phyloP scores from a whole-genome alignment of 1,139 yeast species.

The Kluyveromyces sp. region DNA sequence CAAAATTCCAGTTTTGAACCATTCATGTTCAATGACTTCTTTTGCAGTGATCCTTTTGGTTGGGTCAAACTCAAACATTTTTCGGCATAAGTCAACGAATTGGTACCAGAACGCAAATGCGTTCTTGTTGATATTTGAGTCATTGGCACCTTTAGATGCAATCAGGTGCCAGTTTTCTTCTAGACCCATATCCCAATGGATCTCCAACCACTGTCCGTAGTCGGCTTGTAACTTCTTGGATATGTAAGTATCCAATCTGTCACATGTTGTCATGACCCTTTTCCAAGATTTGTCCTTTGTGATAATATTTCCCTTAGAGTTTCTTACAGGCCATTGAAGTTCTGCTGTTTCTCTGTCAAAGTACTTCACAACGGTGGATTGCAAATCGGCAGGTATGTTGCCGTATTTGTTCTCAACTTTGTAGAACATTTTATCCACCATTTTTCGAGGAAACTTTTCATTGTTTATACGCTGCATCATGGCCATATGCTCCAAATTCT shows the following conservation, averaged over 20 bases:
- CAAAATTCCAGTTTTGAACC: slow-evolving; percentile 70
- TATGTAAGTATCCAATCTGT: slow-evolving; percentile 26
- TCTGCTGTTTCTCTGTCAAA: slow-evolving; percentile 21
- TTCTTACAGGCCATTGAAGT: slow-evolving; percentile 30
- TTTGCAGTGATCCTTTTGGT: slow-evolving; percentile 54
- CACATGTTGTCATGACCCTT: slow-evolving; percentile 27
- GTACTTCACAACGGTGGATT: slow-evolving; percentile 29
- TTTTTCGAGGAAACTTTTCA: slow-evolving; percentile 28
- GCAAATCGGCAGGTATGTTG: slow-evolving; percentile 28
- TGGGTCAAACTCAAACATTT: slow-evolving; percentile 59
- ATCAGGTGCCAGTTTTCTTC: slow-evolving; percentile 29
- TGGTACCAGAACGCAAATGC: slow-evolving; percentile 67
- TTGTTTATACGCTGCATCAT: slow-evolving; percentile 75
- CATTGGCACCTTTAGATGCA: slow-evolving; percentile 16
- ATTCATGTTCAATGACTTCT: slow-evolving; percentile 67
- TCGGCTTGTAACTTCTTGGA: slow-evolving; percentile 25
- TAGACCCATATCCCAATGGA: slow-evolving; percentile 29
- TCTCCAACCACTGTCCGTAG: slow-evolving; percentile 23
- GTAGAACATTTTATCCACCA: slow-evolving; percentile 31
- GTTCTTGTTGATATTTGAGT: slow-evolving; percentile 23
- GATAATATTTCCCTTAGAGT: slow-evolving; percentile 24
- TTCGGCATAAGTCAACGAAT: slow-evolving; percentile 58
- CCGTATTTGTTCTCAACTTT: slow-evolving; percentile 29
- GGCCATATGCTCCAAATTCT: slow-evolving; percentile 87
- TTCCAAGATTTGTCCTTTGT: slow-evolving; percentile 28